Percentiles rank a stretch among this genome's conserved stretches.
phyloP scores from a whole-genome alignment of 2,329 filamentous ascomycete genomes.

The Trichoderma citrinoviride region DNA sequence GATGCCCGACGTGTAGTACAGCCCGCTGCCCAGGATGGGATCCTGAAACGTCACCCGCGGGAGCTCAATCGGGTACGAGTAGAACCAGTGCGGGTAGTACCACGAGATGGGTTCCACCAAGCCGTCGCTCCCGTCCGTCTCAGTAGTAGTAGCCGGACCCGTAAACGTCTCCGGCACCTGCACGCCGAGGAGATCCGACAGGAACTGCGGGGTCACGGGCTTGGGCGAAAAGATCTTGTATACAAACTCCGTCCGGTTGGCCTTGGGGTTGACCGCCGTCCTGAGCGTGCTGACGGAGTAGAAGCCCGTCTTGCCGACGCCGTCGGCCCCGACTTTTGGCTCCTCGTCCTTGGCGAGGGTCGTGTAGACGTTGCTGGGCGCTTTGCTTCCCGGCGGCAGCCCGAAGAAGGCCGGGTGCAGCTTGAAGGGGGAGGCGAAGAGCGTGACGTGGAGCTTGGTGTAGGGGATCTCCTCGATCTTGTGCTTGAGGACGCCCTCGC shows the following conservation, averaged over 20 bases:
- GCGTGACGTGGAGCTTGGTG: slow-evolving; percentile 80
- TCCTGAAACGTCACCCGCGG: slow-evolving; percentile 87
- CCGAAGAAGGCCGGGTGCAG: slow-evolving; percentile 73
- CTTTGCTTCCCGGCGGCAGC: slow-evolving; percentile 52
- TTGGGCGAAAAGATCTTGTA: slow-evolving; percentile 66
- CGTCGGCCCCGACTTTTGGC: slow-evolving; percentile 49
- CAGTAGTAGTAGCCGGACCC: background rate
- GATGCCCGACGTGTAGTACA: slow-evolving; percentile 74
- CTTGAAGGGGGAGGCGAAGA: slow-evolving; percentile 75
- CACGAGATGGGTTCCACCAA: slow-evolving; percentile 62
- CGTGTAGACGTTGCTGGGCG: slow-evolving; percentile 77
- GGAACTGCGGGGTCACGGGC: slow-evolving; percentile 50
- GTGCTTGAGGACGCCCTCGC: slow-evolving; percentile 62
- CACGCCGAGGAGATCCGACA: slow-evolving; percentile 52
- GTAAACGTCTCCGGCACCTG: slow-evolving; percentile 45
- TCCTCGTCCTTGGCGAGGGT: slow-evolving; percentile 65
- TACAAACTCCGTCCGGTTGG: slow-evolving; percentile 51
- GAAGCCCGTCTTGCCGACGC: slow-evolving; percentile 73
- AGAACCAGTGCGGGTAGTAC: slow-evolving; percentile 74
- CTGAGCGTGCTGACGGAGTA: slow-evolving; percentile 79
- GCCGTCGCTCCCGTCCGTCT: background rate
- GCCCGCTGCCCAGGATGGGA: slow-evolving; percentile 60
- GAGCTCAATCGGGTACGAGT: slow-evolving; percentile 81
- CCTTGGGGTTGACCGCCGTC: slow-evolving; percentile 59
- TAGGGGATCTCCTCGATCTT: slow-evolving; percentile 81